Percentiles rank a stretch among this genome's conserved stretches.
Evolutionary conservation across 2,329 filamentous ascomycete species (phyloP).

Genomic region (Verticillium alfalfae): DNA sequence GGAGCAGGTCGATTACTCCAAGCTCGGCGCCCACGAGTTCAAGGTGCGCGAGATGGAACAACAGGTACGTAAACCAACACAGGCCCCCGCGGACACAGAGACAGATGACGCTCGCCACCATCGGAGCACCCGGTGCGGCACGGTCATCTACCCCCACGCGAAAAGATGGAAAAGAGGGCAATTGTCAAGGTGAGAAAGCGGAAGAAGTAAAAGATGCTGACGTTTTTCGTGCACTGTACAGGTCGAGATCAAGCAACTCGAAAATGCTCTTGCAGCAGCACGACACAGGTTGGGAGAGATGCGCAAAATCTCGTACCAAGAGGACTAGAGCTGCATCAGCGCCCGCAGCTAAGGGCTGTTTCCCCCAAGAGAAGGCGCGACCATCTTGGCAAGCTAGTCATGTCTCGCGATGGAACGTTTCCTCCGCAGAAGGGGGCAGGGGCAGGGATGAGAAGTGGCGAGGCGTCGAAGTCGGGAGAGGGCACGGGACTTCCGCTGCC

Average conservation of each 20-base stretch:
- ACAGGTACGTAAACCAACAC: conserved; percentile 62
- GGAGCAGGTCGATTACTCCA: conserved; percentile 78
- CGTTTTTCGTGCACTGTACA: conserved; percentile 28
- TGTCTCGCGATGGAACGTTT: no score
- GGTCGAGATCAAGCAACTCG: conserved; percentile 95
- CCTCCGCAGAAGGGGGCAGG: not conserved
- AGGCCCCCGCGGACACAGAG: not conserved
- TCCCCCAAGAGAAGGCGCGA: not conserved
- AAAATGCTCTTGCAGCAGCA: conserved; percentile 77
- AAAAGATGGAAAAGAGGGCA: no score
- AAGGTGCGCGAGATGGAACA: conserved; percentile 99
- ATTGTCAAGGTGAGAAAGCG: not conserved
- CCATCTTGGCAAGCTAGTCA: not conserved
- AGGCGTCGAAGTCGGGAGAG: not conserved
- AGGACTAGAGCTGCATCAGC: conserved; percentile 45
- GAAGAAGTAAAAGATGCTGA: conserved; percentile 11
- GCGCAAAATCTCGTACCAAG: conserved; percentile 93
- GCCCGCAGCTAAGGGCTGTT: not conserved
- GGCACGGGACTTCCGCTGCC: not conserved
- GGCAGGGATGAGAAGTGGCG: not conserved
- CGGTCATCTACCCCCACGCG: no score
- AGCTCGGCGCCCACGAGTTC: conserved; percentile 90
- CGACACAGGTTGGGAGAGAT: conserved; percentile 87
- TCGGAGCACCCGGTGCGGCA: not conserved
- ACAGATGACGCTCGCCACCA: no score